Percentiles rank a stretch among this genome's conserved stretches.
phyloP scores from a whole-genome alignment of 129 eudicot species.

The Helichrysum umbraculigerum region DNA sequence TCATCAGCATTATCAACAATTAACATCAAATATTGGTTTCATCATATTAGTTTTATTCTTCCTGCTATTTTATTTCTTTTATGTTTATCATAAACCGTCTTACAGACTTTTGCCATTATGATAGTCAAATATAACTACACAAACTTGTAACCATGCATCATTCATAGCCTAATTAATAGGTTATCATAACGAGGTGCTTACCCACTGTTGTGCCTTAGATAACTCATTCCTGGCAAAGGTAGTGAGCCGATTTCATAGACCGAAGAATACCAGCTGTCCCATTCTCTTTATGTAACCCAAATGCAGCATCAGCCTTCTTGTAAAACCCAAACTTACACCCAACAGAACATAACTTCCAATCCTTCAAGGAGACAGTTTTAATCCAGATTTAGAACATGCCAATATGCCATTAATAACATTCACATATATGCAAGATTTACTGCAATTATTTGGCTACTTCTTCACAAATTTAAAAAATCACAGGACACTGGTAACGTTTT shows the following conservation, averaged over 20 bases:
- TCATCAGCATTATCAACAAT: not conserved
- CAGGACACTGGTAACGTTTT: too few species aligned
- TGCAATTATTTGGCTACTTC: constrained; percentile 38
- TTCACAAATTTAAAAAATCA: not conserved
- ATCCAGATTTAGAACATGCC: too few species aligned
- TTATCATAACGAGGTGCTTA: constrained; percentile 54
- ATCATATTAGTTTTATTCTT: not conserved
- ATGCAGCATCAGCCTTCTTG: too few species aligned
- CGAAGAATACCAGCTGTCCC: constrained; percentile 28
- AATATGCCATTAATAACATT: too few species aligned
- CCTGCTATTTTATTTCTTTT: not conserved
- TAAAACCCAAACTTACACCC: too few species aligned
- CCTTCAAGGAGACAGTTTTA: too few species aligned
- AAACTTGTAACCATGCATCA: not conserved
- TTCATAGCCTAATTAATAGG: not conserved
- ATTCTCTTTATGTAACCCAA: too few species aligned
- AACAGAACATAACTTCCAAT: too few species aligned
- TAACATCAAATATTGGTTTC: not conserved
- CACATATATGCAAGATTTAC: too few species aligned
- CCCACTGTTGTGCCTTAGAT: constrained; percentile 40
- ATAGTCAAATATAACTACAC: not conserved
- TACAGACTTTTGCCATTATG: not conserved
- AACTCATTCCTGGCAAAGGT: constrained; percentile 54
- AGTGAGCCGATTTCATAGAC: constrained; percentile 63
- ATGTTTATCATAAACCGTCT: not conserved